A percentile compares a stretch with the other conserved stretches of the same genome.
phyloP scores from a whole-genome alignment of 768 basidiomycete genomes.

The Dioszegia crocea region DNA sequence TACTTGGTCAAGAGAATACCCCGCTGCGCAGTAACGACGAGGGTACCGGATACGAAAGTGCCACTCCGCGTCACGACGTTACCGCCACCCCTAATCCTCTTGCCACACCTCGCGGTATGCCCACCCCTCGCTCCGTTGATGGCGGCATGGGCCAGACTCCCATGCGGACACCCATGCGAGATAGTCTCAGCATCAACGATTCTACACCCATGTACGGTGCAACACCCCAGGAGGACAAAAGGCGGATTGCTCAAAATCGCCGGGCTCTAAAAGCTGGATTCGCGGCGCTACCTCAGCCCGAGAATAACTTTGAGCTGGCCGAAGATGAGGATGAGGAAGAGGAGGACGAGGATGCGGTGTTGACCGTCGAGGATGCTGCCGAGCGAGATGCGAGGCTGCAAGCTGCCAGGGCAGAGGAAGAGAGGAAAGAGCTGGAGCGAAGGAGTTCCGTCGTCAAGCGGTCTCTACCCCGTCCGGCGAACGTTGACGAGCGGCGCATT shows the following conservation, averaged over 20 bases:
- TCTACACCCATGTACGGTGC: conserved; percentile 55
- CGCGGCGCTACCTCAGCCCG: conserved; percentile 77
- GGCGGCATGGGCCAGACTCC: conserved; percentile 62
- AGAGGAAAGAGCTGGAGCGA: conserved; percentile 71
- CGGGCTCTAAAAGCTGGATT: conserved; percentile 76
- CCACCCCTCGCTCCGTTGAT: conserved; percentile 56
- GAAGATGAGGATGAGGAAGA: conserved; percentile 75
- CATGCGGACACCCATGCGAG: conserved; percentile 88
- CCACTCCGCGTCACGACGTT: conserved; percentile 85
- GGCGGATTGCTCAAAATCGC: conserved; percentile 63
- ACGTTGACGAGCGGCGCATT: conserved; percentile 67
- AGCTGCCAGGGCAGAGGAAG: conserved; percentile 68
- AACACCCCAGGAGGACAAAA: conserved; percentile 73
- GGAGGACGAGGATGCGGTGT: conserved; percentile 46
- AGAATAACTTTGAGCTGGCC: conserved; percentile 94
- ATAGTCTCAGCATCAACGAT: conserved; percentile 83
- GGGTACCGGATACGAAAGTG: conserved; percentile 92
- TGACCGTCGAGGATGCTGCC: conserved; percentile 81
- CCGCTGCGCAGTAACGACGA: conserved; percentile 70
- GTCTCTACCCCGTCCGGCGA: conserved; percentile 77
- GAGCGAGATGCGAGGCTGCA: conserved; percentile 76
- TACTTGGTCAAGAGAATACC: conserved; percentile 96
- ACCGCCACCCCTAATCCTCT: conserved; percentile 95
- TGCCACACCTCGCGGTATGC: conserved; percentile 68
- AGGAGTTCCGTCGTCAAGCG: conserved; percentile 76